Conservation (phyloP, 1,284 basidiomycete genomes). For the Puccinia hordei region DNA sequence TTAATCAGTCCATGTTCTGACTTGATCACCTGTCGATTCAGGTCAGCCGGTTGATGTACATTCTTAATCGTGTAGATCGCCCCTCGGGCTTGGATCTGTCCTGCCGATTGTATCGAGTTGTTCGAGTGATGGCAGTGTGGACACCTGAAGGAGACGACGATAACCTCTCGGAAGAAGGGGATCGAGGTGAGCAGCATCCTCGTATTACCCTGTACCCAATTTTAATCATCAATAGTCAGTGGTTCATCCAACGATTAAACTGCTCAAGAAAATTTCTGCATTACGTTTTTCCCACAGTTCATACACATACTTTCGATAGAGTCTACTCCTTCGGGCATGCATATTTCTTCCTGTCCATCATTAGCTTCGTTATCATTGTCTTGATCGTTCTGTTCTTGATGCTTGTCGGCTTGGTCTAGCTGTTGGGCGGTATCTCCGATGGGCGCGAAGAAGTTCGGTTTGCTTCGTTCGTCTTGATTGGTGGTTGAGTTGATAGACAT, state of each 20-base stretch:
- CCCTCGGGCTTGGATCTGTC: slow-evolving; percentile 69
- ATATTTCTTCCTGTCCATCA: neutral
- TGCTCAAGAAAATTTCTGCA: neutral
- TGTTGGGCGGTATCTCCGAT: slow-evolving; percentile 29
- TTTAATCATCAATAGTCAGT: neutral
- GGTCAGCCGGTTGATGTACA: slow-evolving; percentile 70
- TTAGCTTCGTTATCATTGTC: neutral
- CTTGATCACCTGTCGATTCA: slow-evolving; percentile 92
- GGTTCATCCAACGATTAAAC: neutral
- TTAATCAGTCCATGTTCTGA: slow-evolving; percentile 77
- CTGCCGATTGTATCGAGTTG: slow-evolving; percentile 93
- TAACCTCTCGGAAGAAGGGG: slow-evolving; percentile 92
- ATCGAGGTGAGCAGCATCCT: slow-evolving; percentile 89
- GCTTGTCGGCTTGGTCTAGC: neutral
- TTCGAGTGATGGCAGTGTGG: slow-evolving; percentile 87
- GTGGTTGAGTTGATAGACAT: slow-evolving; percentile 7
- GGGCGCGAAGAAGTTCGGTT: slow-evolving; percentile 7
- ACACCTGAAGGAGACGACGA: slow-evolving; percentile 94
- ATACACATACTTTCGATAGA: slow-evolving; percentile 87
- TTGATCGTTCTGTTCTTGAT: neutral
- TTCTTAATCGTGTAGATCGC: slow-evolving; percentile 78
- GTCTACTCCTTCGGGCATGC: slow-evolving; percentile 53
- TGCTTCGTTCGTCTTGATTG: neutral
- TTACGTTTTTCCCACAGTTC: slow-evolving; percentile 73
- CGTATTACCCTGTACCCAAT: slow-evolving; percentile 72